These are phyloP conservation scores for Aaosphaeria arxii DNA, from an alignment of 2,329 filamentous ascomycete genomes.

Conservation along the genomic window DNA sequence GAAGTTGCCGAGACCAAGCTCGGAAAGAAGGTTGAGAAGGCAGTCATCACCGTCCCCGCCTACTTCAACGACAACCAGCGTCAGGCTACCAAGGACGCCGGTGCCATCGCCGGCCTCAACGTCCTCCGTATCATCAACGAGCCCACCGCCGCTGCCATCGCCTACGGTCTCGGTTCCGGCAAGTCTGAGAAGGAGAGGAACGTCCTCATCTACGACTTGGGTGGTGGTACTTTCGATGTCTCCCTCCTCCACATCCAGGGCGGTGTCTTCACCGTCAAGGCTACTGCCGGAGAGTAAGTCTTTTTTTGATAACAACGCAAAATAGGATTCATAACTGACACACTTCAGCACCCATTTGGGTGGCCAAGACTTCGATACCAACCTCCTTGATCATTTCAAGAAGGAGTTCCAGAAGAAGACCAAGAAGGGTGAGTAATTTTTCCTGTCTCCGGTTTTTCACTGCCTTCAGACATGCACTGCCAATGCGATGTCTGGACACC, in stretches of 20 bases:
- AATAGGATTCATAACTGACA: neutral
- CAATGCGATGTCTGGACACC: too few species aligned
- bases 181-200: constrained; percentile 98
- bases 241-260: constrained; percentile 98
- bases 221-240: constrained; percentile 99
- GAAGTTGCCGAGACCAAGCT: constrained; percentile 98
- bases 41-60: constrained; percentile 96
- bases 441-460: neutral
- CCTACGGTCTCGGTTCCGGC: constrained; percentile 93
- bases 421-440: constrained; percentile 14
- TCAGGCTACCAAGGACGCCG: constrained; percentile 97
- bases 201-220: constrained; percentile 99
- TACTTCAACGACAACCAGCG: constrained; percentile 99
- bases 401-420: constrained; percentile 86
- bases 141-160: constrained; percentile 93
- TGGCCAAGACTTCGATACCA: constrained; percentile 95
- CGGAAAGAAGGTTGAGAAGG: constrained; percentile 98
- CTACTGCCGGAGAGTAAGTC: constrained; percentile 77
- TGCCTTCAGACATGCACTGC: too few species aligned
- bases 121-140: constrained; percentile 96
- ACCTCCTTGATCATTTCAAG: constrained; percentile 94
- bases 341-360: constrained; percentile 66
- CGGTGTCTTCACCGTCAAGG: constrained; percentile 99
- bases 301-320: neutral
- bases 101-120: constrained; percentile 86